A percentile compares a stretch with the other conserved stretches of the same genome.
These are phyloP conservation scores for Trichoderma arundinaceum DNA, from an alignment of 2,329 filamentous ascomycete genomes.

Conservation along the genomic window DNA sequence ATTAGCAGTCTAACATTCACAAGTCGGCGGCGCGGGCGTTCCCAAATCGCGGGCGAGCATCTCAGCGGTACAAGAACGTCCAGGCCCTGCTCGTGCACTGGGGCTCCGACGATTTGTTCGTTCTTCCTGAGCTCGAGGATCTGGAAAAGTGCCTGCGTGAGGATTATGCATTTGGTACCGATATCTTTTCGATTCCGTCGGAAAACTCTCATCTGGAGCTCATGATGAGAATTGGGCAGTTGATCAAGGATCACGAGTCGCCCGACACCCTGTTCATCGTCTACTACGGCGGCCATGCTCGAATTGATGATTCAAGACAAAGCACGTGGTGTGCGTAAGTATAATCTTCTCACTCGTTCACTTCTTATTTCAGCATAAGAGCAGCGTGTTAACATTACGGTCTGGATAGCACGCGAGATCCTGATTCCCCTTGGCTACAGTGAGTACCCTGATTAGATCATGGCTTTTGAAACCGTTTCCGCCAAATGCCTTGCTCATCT, in stretches of 20 bases:
- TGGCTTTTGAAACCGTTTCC: neutral
- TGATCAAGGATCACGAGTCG: conserved; percentile 63
- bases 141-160: conserved; percentile 60
- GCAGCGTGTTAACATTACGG: neutral
- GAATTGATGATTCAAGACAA: conserved; percentile 64
- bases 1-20: conserved; percentile 22
- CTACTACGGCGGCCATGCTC: conserved; percentile 65
- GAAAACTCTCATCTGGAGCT: conserved; percentile 64
- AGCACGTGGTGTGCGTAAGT: conserved; percentile 66
- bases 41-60: conserved; percentile 58
- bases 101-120: conserved; percentile 63
- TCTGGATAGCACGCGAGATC: conserved; percentile 51
- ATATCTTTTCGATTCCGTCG: conserved; percentile 63
- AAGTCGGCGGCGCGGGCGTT: conserved; percentile 62
- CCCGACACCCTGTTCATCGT: conserved; percentile 62
- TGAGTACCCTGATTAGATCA: conserved; percentile 42
- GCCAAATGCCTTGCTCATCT: neutral
- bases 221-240: conserved; percentile 61
- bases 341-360: neutral
- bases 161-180: conserved; percentile 62
- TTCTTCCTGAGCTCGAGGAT: conserved; percentile 63
- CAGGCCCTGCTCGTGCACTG: conserved; percentile 62
- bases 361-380: neutral
- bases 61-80: conserved; percentile 62
- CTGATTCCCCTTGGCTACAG: conserved; percentile 62